These are phyloP conservation scores for Synchytrium microbalum DNA, from an alignment of 371 early-diverging fungal genomes.

Conservation along the genomic window DNA sequence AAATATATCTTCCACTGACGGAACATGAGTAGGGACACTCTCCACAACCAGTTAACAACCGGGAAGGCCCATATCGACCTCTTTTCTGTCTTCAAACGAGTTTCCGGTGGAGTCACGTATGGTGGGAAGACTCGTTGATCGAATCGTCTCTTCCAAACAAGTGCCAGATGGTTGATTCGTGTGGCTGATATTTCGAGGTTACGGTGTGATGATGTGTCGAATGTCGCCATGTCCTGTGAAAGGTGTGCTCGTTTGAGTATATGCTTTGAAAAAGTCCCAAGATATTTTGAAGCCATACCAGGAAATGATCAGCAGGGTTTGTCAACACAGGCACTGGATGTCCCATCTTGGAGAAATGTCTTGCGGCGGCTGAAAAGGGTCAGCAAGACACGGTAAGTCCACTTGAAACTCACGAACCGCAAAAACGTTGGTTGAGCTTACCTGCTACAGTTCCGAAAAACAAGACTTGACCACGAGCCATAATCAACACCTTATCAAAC, in stretches of 20 bases:
- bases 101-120: not conserved
- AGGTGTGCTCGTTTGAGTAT: not conserved
- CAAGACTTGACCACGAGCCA: conserved; percentile 46
- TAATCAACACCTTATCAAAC: conserved; percentile 80
- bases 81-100: too few relatives aligned
- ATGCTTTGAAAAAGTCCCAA: too few relatives aligned
- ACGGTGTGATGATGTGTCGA: not conserved
- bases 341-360: not conserved
- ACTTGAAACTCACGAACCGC: not conserved
- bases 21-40: not conserved
- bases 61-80: too few relatives aligned
- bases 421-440: not conserved
- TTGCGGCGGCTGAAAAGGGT: not conserved
- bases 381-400: too few relatives aligned
- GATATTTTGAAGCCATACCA: conserved; percentile 16
- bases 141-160: not conserved
- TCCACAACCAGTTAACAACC: not conserved
- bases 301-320: conserved; percentile 40
- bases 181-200: not conserved
- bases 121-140: not conserved
- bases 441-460: not conserved
- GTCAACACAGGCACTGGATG: conserved; percentile 25
- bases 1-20: not conserved
- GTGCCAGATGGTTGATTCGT: not conserved
- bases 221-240: conserved; percentile 1